Evolutionary conservation across 805 yeast genomes (phyloP), one percentile per base, ranked within the genome.

Genomic region (Lipomyces mesembrius): DNA sequence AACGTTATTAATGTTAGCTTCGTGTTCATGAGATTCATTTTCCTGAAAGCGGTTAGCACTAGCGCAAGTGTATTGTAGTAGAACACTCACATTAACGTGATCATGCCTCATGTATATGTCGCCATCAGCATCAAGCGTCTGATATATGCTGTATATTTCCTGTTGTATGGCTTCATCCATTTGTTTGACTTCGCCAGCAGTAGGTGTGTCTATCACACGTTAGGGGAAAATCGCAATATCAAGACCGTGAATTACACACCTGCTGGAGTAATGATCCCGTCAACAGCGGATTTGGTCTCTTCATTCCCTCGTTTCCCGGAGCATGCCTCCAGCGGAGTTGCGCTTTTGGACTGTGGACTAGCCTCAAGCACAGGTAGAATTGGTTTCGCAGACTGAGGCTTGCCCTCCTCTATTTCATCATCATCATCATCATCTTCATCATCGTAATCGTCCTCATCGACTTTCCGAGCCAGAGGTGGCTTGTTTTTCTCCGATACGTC

Each of bases 381-480:
- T 43, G 49, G 22, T 52, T 52, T 52, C 32, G 35, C 34, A 12
- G 77, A 77, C 22, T 75, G 75, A 35, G 59, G 52, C 37, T 39
- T 64, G 12, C 63, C 70, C 17, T 75, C 74, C 8, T 69, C 75
- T 2, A 74, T 77, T 5, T 78, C 80, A 12, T 77, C 80, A 6
- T 77, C 81, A 8, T n/a, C n/a, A n/a, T n/a, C 83, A 12, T 77
- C 81, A 8, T 77, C 83, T 34, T 75, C 80, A 54, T 79, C 79
- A 58, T 78, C 77, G 35, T 78, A 78, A 55, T 76, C 77, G 14
- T 71, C 75, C 12, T 66, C 68, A n/a, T 57, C 68, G 5, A 64
- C 63, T 2, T 55, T 60, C 29, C 63, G 64, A 22, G 62, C 59
- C 22, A 57, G 52, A 17, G 43, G 49, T 5, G 61, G 67, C 65